These are phyloP conservation scores for Crucihimalaya himalaica DNA, from an alignment of 345 rosid species.

Conservation along the genomic window DNA sequence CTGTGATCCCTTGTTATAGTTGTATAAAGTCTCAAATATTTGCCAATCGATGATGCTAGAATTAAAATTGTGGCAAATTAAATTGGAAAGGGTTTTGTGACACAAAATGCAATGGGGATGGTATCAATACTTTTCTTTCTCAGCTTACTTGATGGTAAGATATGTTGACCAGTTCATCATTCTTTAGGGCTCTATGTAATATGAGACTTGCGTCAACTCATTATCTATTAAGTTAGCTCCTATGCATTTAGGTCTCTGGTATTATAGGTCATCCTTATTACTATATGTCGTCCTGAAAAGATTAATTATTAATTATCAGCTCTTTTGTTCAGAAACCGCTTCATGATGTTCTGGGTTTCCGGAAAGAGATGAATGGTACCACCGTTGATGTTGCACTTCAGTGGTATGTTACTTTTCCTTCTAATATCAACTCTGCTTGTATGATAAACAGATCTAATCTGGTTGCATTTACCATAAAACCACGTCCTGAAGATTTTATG, in stretches of 20 bases:
- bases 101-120: constrained; percentile 4
- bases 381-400: constrained; percentile 78
- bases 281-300: constrained; percentile 17
- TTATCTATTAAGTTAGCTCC: constrained; percentile 20
- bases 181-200: constrained; percentile 16
- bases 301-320: constrained; percentile 14
- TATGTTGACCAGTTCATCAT: constrained; percentile 13
- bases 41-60: constrained; percentile 1
- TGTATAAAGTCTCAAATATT: constrained; percentile 14
- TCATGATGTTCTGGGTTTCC: constrained; percentile 82
- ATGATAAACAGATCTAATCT: constrained; percentile 2
- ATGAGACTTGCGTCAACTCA: neutral
- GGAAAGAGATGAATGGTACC: constrained; percentile 66
- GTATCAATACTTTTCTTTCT: constrained; percentile 6
- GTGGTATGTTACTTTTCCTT: constrained; percentile 58
- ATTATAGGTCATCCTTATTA: constrained; percentile 9
- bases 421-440: neutral
- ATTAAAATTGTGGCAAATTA: neutral
- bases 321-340: constrained; percentile 70
- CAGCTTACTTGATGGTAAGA: constrained; percentile 23
- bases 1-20: constrained; percentile 10
- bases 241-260: constrained; percentile 1
- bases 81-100: constrained; percentile 10
- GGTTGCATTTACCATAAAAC: neutral
- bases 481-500: neutral